A percentile compares a stretch with the other conserved stretches of the same genome.
Conservation (phyloP, 2,329 filamentous ascomycete genomes). For the Ilyonectria sp. region DNA sequence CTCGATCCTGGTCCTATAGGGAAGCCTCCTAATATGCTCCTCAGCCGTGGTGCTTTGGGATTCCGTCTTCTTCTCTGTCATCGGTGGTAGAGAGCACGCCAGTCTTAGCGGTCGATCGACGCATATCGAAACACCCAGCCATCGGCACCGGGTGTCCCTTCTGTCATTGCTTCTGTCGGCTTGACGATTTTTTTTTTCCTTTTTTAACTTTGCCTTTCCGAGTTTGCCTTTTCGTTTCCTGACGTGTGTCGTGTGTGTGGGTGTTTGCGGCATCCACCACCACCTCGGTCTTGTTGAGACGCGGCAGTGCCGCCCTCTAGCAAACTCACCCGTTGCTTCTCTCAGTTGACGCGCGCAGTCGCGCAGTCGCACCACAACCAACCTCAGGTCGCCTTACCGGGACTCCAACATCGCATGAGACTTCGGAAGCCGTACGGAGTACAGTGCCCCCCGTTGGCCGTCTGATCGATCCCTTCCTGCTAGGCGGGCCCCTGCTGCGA, state of each 20-base stretch:
- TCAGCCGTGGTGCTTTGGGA: slow-evolving; percentile 8
- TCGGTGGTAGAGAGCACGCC: slow-evolving; percentile 32
- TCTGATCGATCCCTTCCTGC: slow-evolving; percentile 46
- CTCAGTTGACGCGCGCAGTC: slow-evolving; percentile 35
- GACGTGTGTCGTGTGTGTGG: slow-evolving; percentile 19
- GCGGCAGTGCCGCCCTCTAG: slow-evolving; percentile 32
- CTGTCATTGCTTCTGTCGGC: slow-evolving; percentile 43
- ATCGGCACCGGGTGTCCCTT: slow-evolving; percentile 36
- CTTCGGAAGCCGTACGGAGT: slow-evolving; percentile 38
- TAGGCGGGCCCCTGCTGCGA: slow-evolving; percentile 39
- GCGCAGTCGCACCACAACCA: slow-evolving; percentile 49
- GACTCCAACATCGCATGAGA: slow-evolving; percentile 46
- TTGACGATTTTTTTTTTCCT: slow-evolving; percentile 37
- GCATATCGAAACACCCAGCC: slow-evolving; percentile 35
- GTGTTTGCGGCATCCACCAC: slow-evolving; percentile 17
- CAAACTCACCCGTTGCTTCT: slow-evolving; percentile 34
- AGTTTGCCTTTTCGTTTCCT: slow-evolving; percentile 18
- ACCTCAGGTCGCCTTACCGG: slow-evolving; percentile 45
- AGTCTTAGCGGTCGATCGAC: slow-evolving; percentile 37
- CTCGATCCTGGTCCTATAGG: slow-evolving; percentile 31
- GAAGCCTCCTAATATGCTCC: slow-evolving; percentile 25
- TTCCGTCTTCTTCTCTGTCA: slow-evolving; percentile 22
- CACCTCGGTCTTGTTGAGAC: slow-evolving; percentile 30
- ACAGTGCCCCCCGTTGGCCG: slow-evolving; percentile 40
- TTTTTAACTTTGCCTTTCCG: slow-evolving; percentile 22